A percentile compares a stretch with the other conserved stretches of the same genome.
Conservation (phyloP, 2,329 filamentous ascomycete genomes). For the Colletotrichum caudatum region DNA sequence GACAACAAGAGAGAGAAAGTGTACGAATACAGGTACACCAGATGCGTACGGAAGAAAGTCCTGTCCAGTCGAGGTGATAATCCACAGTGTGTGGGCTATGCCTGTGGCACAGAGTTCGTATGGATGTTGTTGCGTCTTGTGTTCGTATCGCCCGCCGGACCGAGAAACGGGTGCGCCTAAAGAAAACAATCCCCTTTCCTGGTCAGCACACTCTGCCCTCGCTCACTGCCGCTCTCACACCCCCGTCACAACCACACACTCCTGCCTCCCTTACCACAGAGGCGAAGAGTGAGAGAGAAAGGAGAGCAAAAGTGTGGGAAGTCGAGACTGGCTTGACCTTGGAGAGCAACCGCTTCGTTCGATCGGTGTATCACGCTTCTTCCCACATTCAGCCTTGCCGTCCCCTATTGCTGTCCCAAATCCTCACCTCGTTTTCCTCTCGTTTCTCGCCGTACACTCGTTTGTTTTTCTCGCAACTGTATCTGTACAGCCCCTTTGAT, state of each 20-base stretch:
- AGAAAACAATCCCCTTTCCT: slow-evolving; percentile 44
- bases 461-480: slow-evolving; percentile 32
- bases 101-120: slow-evolving; percentile 42
- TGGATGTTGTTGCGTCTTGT: slow-evolving; percentile 25
- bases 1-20: not conserved
- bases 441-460: slow-evolving; percentile 34
- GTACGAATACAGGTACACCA: not conserved
- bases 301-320: slow-evolving; percentile 17
- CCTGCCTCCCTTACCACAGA: slow-evolving; percentile 27
- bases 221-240: slow-evolving; percentile 18
- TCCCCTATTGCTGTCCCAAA: slow-evolving; percentile 22
- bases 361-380: slow-evolving; percentile 30
- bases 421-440: slow-evolving; percentile 18
- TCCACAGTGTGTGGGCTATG: slow-evolving; percentile 24
- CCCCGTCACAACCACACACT: slow-evolving; percentile 15
- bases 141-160: slow-evolving; percentile 35
- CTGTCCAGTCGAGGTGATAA: not conserved
- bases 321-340: slow-evolving; percentile 5
- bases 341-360: slow-evolving; percentile 28
- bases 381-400: slow-evolving; percentile 14
- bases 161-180: slow-evolving; percentile 2
- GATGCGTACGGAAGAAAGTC: not conserved
- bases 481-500: slow-evolving; percentile 28
- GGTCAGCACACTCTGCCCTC: slow-evolving; percentile 12
- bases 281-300: slow-evolving; percentile 12